A percentile compares a stretch with the other conserved stretches of the same genome.
phyloP scores from a whole-genome alignment of 257 asterid genomes.

The Lithospermum erythrorhizon region DNA sequence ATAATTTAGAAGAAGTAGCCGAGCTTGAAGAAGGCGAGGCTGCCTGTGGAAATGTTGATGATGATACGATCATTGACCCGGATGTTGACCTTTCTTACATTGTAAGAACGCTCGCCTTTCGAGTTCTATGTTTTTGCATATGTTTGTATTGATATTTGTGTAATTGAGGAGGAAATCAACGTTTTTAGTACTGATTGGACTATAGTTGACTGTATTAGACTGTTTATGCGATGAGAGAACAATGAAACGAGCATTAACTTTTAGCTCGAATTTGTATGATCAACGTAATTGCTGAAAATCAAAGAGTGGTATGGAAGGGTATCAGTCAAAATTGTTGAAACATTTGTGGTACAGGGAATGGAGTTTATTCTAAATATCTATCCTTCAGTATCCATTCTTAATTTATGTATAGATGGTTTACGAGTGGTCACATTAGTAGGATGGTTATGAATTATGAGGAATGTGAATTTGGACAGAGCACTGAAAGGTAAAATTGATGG shows the following conservation, averaged over 20 bases:
- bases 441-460: background rate
- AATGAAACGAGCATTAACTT: conserved; percentile 10
- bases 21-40: conserved; percentile 95
- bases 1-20: conserved; percentile 39
- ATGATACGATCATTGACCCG: conserved; percentile 58
- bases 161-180: background rate
- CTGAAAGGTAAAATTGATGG: background rate
- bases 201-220: background rate
- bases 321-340: background rate
- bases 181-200: conserved; percentile 2
- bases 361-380: background rate
- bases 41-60: conserved; percentile 36
- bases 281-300: background rate
- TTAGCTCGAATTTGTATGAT: conserved; percentile 4
- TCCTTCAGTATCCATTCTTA: background rate
- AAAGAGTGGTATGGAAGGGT: background rate
- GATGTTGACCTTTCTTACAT: conserved; percentile 77
- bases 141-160: conserved; percentile 6
- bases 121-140: conserved; percentile 8
- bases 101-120: conserved; percentile 48
- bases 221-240: background rate
- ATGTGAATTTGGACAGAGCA: background rate
- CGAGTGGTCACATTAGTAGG: background rate
- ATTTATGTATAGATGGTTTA: background rate
- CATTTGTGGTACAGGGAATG: background rate